Conservation (phyloP, 495 filamentous ascomycete genomes). For the Aspergillus bridgeri region DNA sequence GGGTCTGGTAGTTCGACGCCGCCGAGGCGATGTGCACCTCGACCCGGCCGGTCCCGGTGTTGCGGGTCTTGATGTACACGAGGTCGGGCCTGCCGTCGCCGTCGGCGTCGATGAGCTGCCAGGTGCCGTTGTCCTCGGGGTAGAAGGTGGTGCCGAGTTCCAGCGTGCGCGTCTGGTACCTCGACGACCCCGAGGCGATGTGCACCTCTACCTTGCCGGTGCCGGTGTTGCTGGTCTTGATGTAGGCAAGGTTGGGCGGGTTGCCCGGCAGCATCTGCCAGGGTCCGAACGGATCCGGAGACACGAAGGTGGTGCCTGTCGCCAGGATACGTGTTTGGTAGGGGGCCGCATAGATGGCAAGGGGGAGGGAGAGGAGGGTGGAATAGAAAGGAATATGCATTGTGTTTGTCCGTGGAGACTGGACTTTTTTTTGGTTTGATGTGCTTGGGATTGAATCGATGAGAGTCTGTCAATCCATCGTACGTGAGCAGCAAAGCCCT, state of each 20-base stretch:
- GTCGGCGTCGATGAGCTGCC: slow-evolving; percentile 4
- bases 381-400: neutral
- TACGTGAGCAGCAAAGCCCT: neutral
- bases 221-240: slow-evolving; percentile 6
- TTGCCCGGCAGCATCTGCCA: slow-evolving; percentile 5
- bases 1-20: slow-evolving; percentile 5
- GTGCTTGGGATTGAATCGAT: neutral
- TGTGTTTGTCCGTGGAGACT: neutral
- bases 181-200: slow-evolving; percentile 5
- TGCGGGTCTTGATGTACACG: slow-evolving; percentile 5
- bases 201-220: slow-evolving; percentile 4
- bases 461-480: neutral
- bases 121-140: slow-evolving; percentile 3
- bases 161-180: neutral
- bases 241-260: neutral
- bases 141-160: slow-evolving; percentile 1
- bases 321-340: slow-evolving; percentile 2
- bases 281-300: slow-evolving; percentile 3
- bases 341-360: neutral
- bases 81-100: slow-evolving; percentile 2
- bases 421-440: neutral
- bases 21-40: slow-evolving; percentile 6
- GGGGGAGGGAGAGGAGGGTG: neutral
- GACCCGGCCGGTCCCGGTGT: neutral
- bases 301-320: slow-evolving; percentile 1